These are phyloP conservation scores for Coemansia umbellata DNA, from an alignment of 192 early-diverging fungal genomes.

Conservation along the genomic window DNA sequence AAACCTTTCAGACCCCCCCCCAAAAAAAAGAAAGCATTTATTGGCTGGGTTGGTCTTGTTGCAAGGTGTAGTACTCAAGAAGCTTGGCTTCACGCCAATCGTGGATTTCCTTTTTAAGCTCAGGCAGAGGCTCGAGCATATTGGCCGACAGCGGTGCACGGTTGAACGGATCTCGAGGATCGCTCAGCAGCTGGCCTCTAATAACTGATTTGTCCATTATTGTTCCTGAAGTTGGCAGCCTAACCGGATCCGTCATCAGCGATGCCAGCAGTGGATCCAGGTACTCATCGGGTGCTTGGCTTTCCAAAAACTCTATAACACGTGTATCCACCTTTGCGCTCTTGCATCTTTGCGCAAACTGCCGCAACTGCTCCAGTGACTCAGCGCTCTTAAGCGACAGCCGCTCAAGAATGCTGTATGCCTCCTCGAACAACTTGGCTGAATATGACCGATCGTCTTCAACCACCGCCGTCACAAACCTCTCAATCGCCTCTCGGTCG, in stretches of 20 bases:
- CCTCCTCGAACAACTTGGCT: slow-evolving; percentile 73
- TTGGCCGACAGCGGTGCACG: slow-evolving; percentile 82
- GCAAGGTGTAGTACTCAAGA: slow-evolving; percentile 7
- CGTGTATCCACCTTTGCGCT: slow-evolving; percentile 57
- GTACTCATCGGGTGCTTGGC: slow-evolving; percentile 87
- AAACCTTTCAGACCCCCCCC: too few species aligned
- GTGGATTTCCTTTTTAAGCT: slow-evolving; percentile 41
- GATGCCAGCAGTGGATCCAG: slow-evolving; percentile 81
- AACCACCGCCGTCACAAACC: slow-evolving; percentile 79
- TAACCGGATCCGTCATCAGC: slow-evolving; percentile 92
- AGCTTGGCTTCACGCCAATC: slow-evolving; percentile 39
- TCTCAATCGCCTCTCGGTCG: slow-evolving; percentile 32
- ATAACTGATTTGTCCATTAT: slow-evolving; percentile 89
- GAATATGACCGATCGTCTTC: slow-evolving; percentile 82
- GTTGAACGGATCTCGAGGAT: slow-evolving; percentile 91
- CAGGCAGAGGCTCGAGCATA: slow-evolving; percentile 77
- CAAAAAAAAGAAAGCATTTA: not conserved
- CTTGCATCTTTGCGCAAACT: slow-evolving; percentile 75
- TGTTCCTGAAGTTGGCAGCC: slow-evolving; percentile 74
- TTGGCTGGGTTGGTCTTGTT: not conserved
- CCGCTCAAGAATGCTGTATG: slow-evolving; percentile 62
- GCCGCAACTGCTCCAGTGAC: slow-evolving; percentile 58
- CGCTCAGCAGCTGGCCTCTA: slow-evolving; percentile 80
- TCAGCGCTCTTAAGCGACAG: slow-evolving; percentile 61
- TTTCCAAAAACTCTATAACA: slow-evolving; percentile 73